Evolutionary conservation across 2,329 filamentous ascomycete species (phyloP).

Genomic region (Penicillium thymicola): DNA sequence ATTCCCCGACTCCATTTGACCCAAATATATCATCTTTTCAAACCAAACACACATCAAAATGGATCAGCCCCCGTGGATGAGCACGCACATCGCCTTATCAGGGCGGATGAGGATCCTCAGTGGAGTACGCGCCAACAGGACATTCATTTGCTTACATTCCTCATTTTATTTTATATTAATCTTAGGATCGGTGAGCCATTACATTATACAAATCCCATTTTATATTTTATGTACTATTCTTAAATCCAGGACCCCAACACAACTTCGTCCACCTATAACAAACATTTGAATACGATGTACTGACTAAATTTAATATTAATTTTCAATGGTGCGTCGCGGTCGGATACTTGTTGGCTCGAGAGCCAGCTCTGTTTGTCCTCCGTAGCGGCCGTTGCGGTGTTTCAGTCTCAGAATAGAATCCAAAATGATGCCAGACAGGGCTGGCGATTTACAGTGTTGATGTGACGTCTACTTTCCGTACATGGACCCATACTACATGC

Average conservation of each 20-base stretch:
- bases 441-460: not conserved
- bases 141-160: not conserved
- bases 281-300: not conserved
- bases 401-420: not conserved
- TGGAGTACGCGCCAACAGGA: not conserved
- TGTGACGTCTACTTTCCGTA: not conserved
- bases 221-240: not conserved
- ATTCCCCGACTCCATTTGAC: constrained; percentile 13
- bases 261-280: not conserved
- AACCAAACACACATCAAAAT: constrained; percentile 5
- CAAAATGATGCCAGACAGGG: not conserved
- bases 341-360: not conserved
- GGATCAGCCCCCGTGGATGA: constrained; percentile 4
- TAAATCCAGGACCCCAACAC: not conserved
- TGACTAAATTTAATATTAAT: not conserved
- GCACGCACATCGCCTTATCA: constrained; percentile 11
- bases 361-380: not conserved
- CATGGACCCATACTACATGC: not conserved
- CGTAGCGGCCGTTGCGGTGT: constrained; percentile 2
- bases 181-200: no score
- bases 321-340: constrained; percentile 4
- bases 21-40: not conserved
- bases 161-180: not conserved
- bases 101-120: constrained; percentile 13
- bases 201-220: no score